These are phyloP conservation scores for Botrytis pseudocinerea DNA, from an alignment of 2,329 filamentous ascomycete species.

Conservation along the genomic window DNA sequence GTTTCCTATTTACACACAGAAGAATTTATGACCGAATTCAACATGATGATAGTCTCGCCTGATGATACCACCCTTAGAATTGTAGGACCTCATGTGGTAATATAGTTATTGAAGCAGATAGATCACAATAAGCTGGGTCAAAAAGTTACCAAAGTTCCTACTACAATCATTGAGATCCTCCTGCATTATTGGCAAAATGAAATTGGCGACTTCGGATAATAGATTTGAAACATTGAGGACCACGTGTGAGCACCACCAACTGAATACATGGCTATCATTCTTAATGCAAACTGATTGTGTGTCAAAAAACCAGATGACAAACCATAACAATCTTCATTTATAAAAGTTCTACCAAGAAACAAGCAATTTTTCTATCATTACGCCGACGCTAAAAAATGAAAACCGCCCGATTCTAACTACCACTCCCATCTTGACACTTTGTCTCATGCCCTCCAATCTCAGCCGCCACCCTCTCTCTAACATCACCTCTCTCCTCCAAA, in stretches of 20 bases:
- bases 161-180: too few species aligned
- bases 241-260: neutral
- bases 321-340: neutral
- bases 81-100: too few species aligned
- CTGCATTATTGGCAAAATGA: neutral
- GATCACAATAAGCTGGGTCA: too few species aligned
- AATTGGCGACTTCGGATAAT: neutral
- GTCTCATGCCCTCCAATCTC: neutral
- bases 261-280: neutral
- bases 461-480: neutral
- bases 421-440: neutral
- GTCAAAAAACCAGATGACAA: neutral
- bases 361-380: neutral
- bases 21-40: too few species aligned
- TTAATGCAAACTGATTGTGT: neutral
- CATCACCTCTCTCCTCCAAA: constrained; percentile 23
- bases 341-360: neutral
- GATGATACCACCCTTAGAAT: too few species aligned
- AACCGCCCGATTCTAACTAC: neutral
- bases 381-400: neutral
- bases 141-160: too few species aligned
- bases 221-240: neutral
- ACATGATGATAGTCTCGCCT: too few species aligned
- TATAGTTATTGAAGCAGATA: too few species aligned
- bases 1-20: neutral